Evolutionary conservation across 768 basidiomycete species (phyloP).

Genomic region (Chlorophyllum brunneum): DNA sequence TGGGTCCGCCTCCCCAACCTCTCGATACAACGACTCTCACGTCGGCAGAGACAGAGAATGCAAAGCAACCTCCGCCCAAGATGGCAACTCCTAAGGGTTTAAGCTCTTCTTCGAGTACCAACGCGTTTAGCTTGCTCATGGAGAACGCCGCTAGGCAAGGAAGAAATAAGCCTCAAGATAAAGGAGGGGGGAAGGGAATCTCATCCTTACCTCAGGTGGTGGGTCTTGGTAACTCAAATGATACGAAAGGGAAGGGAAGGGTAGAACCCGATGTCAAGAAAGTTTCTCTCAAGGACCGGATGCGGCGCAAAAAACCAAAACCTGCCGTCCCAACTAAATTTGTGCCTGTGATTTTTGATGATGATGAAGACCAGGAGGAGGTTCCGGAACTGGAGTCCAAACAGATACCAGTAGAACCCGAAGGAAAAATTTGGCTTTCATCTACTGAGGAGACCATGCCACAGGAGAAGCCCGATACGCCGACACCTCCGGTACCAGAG

Average conservation of each 20-base stretch:
- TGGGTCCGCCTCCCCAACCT: constrained; percentile 12
- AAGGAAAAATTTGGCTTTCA: neutral
- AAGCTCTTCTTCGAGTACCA: neutral
- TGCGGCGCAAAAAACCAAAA: constrained; percentile 19
- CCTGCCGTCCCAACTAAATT: constrained; percentile 19
- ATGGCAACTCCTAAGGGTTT: neutral
- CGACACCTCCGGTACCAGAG: neutral
- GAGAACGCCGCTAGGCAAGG: constrained; percentile 8
- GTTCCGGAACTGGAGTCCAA: constrained; percentile 3
- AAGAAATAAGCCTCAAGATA: constrained; percentile 5
- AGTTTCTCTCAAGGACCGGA: constrained; percentile 18
- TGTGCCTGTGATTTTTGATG: constrained; percentile 23
- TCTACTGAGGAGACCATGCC: neutral
- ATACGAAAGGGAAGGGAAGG: constrained; percentile 30
- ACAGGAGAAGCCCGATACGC: neutral
- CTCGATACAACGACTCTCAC: constrained; percentile 16
- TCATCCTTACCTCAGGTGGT: neutral
- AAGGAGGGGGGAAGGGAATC: constrained; percentile 17
- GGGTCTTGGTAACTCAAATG: constrained; percentile 13
- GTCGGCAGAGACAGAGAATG: constrained; percentile 3
- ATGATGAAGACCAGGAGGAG: constrained; percentile 24
- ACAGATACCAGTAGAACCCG: neutral
- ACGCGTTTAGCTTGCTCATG: constrained; percentile 11
- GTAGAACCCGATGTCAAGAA: constrained; percentile 29
- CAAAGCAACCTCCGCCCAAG: constrained; percentile 3